phyloP scores from a whole-genome alignment of 345 rosid species.

The Xanthoceras sorbifolium region DNA sequence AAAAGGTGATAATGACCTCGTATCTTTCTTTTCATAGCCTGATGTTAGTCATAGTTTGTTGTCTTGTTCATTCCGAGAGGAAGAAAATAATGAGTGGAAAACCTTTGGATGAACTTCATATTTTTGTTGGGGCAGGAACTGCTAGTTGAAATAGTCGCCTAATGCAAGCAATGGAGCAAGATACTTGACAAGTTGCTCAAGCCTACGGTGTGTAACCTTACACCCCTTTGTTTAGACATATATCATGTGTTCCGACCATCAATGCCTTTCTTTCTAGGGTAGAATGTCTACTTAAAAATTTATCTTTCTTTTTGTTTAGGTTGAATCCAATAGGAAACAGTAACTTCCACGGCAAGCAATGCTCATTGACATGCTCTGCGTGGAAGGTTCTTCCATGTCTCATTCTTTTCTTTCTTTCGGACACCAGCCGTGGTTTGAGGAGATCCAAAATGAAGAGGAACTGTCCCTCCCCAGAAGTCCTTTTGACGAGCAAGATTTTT shows the following conservation, averaged over 20 bases:
- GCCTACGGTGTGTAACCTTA: conserved; percentile 59
- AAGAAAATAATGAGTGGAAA: conserved; percentile 94
- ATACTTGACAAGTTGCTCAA: conserved; percentile 87
- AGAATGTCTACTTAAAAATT: neutral
- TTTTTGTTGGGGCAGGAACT: conserved; percentile 86
- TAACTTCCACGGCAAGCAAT: conserved; percentile 88
- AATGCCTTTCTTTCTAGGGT: conserved; percentile 7
- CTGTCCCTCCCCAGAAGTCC: conserved; percentile 21
- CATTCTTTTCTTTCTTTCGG: conserved; percentile 83
- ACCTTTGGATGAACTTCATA: conserved; percentile 84
- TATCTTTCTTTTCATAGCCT: neutral
- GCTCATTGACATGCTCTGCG: conserved; percentile 85
- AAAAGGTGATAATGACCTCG: conserved; percentile 48
- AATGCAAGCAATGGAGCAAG: conserved; percentile 73
- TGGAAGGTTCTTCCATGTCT: conserved; percentile 90
- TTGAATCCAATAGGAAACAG: conserved; percentile 89
- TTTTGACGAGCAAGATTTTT: conserved; percentile 28
- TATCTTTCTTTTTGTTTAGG: conserved; percentile 37
- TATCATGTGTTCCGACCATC: conserved; percentile 28
- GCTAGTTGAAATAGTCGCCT: conserved; percentile 80
- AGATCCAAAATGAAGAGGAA: conserved; percentile 89
- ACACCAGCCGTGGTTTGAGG: conserved; percentile 81
- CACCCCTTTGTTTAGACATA: neutral
- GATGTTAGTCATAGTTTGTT: neutral
- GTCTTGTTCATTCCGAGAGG: conserved; percentile 44